A percentile compares a stretch with the other conserved stretches of the same genome.
phyloP scores from a whole-genome alignment of 169 alveolate species.

The Fabrea salina region DNA sequence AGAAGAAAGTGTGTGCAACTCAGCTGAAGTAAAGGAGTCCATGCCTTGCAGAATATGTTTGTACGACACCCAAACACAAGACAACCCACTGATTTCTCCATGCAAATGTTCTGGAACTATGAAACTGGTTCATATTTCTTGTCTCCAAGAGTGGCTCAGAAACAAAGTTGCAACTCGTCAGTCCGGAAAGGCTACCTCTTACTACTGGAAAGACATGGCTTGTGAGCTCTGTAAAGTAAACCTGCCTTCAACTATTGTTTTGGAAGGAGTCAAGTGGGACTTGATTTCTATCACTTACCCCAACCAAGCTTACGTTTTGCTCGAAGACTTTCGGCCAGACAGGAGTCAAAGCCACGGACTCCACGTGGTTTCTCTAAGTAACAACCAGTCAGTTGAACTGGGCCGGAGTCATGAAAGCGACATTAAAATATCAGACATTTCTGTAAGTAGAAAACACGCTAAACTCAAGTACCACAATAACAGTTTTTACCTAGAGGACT shows the following conservation, averaged over 20 bases:
- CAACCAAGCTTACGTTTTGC: constrained; percentile 20
- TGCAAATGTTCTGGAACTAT: constrained; percentile 94
- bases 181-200: background rate
- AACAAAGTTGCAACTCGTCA: background rate
- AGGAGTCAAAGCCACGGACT: constrained; percentile 31
- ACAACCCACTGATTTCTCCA: constrained; percentile 88
- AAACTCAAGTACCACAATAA: constrained; percentile 49
- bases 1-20: too few relatives aligned
- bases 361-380: constrained; percentile 30
- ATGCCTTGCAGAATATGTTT: constrained; percentile 36
- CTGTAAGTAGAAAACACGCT: constrained; percentile 79
- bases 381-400: constrained; percentile 38
- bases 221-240: constrained; percentile 87
- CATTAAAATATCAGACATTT: constrained; percentile 71
- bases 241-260: constrained; percentile 60
- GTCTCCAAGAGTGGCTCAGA: constrained; percentile 91
- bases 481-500: constrained; percentile 68
- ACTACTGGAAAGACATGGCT: constrained; percentile 6
- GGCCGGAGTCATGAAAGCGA: constrained; percentile 82
- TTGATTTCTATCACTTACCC: background rate
- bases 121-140: constrained; percentile 91
- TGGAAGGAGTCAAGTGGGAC: background rate
- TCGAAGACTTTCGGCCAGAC: constrained; percentile 40
- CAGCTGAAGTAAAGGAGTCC: too few relatives aligned
- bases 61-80: constrained; percentile 21